Percentiles rank a stretch among this genome's conserved stretches.
phyloP scores from a whole-genome alignment of 148 eudicot genomes.

The Rhododendron kiyosumense region DNA sequence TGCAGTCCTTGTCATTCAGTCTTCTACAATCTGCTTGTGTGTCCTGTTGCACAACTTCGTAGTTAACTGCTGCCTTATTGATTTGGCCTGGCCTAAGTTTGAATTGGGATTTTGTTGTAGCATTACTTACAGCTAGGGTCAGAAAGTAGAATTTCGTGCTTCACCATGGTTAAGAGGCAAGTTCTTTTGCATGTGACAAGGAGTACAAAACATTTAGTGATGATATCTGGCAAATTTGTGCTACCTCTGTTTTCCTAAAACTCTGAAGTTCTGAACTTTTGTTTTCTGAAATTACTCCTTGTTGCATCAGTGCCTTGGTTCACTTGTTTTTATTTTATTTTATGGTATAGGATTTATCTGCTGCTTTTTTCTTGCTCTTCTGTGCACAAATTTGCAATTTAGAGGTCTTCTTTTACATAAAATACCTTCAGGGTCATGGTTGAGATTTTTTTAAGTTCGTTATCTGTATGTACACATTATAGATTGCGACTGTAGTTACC shows the following conservation, averaged over 20 bases:
- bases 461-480: background rate
- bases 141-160: background rate
- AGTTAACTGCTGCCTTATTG: background rate
- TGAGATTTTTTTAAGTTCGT: background rate
- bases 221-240: background rate
- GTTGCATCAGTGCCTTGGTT: background rate
- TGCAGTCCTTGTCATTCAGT: slow-evolving; percentile 24
- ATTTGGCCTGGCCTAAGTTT: background rate
- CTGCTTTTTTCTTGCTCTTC: too few species aligned
- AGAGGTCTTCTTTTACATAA: background rate
- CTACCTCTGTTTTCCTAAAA: background rate
- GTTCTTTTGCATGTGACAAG: background rate
- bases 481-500: background rate
- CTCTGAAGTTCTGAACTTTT: background rate
- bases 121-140: background rate
- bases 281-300: background rate
- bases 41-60: background rate
- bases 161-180: background rate
- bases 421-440: too few species aligned
- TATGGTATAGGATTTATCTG: background rate
- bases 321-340: background rate
- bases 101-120: background rate
- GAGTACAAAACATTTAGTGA: background rate
- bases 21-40: slow-evolving; percentile 13
- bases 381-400: background rate